phyloP scores from a whole-genome alignment of 768 basidiomycete species.

The Suillus bovinus region DNA sequence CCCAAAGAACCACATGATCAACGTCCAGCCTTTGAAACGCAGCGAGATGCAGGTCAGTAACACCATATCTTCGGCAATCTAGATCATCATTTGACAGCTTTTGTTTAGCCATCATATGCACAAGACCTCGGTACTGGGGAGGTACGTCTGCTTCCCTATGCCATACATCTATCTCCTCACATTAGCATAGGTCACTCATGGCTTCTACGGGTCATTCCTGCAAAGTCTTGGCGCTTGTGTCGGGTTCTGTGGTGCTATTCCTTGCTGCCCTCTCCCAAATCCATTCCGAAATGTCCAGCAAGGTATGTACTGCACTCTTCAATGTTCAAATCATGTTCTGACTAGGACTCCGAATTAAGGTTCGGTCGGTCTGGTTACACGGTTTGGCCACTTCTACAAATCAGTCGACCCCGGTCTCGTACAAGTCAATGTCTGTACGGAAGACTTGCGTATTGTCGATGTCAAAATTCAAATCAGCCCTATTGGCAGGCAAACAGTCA shows the following conservation, averaged over 20 bases:
- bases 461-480: slow-evolving; percentile 95
- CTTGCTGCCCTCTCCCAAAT: slow-evolving; percentile 85
- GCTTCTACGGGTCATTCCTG: slow-evolving; percentile 81
- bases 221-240: slow-evolving; percentile 66
- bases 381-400: slow-evolving; percentile 97
- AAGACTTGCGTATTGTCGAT: slow-evolving; percentile 82
- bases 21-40: slow-evolving; percentile 82
- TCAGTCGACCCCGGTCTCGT: slow-evolving; percentile 92
- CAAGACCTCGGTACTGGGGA: slow-evolving; percentile 80
- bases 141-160: slow-evolving; percentile 29
- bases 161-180: slow-evolving; percentile 5
- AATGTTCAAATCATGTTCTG: slow-evolving; percentile 15
- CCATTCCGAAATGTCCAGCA: slow-evolving; percentile 85
- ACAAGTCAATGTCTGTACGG: slow-evolving; percentile 93
- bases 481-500: slow-evolving; percentile 86
- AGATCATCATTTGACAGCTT: not conserved
- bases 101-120: slow-evolving; percentile 78
- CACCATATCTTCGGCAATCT: slow-evolving; percentile 12
- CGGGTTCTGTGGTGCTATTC: slow-evolving; percentile 73
- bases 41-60: slow-evolving; percentile 79
- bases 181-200: slow-evolving; percentile 66
- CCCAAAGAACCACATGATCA: slow-evolving; percentile 56
- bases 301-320: slow-evolving; percentile 43
- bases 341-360: slow-evolving; percentile 43
- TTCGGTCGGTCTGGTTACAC: slow-evolving; percentile 86